Base-by-base conservation (phyloP, 768 basidiomycete genomes). In the Panellus pusillus region DNA sequence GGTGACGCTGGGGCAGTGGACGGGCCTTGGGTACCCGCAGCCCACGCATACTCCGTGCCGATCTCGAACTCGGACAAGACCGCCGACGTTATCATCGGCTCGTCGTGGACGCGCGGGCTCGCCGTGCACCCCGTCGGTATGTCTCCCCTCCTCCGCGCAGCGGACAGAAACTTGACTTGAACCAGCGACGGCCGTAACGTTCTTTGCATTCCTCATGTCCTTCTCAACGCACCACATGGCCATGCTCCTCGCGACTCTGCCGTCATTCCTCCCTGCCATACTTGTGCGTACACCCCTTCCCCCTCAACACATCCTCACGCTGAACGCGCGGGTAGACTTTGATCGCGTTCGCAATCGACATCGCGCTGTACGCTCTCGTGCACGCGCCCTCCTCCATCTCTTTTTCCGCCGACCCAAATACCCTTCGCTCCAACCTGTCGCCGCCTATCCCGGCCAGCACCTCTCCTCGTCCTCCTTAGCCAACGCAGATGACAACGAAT, bases 321-420 rank as follows among this genome's bases (percentile, higher is more conserved):
- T n/a, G n/a, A n/a, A n/a, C n/a, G n/a, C n/a, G n/a, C n/a, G n/a
- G n/a, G n/a, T n/a, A 61, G 59, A 81, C 88, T n/a, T 71, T 91
- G 50, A 80, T 91, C 57, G 83, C 88, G 1, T 89, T 92, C 63
- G 79, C 80, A 39, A 81, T 88, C 66, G 89, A 93, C 66, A 85
- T 91, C 55, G 86, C 87, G 13, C 79, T 93, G 28, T 86, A 74
- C 62, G 83, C 74, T 3, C 81, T 76, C 52, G 76, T 85, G 47
- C 82, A 79, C 64, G n/a, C n/a, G n/a, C n/a, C n/a, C n/a, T n/a
- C n/a, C n/a, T n/a, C n/a, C n/a, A n/a, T n/a, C n/a, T n/a, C n/a
- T n/a, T n/a, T n/a, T n/a, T n/a, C n/a, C n/a, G n/a, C n/a, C n/a
- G n/a, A n/a, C n/a, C n/a, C n/a, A n/a, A n/a, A n/a, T n/a, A n/a